A percentile compares a stretch with the other conserved stretches of the same genome.
These are phyloP conservation scores for Brassica cretica DNA, from an alignment of 345 rosid genomes.

Conservation along the genomic window DNA sequence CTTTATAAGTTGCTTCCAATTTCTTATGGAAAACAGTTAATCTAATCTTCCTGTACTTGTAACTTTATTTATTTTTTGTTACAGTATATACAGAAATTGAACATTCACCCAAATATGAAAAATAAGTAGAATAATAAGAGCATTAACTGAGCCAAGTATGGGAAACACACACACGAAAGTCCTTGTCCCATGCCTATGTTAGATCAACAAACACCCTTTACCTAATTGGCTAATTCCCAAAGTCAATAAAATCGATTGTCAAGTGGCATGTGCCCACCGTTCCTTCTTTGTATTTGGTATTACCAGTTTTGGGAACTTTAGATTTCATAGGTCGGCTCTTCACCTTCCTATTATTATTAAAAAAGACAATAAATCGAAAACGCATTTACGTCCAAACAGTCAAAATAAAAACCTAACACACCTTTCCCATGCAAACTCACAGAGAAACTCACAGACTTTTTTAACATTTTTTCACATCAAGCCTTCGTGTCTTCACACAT, in stretches of 20 bases:
- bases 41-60: background rate
- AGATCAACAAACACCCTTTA: conserved; percentile 36
- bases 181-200: conserved; percentile 27
- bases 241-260: conserved; percentile 28
- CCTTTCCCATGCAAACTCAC: conserved; percentile 41
- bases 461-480: conserved; percentile 14
- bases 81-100: background rate
- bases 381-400: conserved; percentile 42
- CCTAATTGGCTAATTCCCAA: conserved; percentile 18
- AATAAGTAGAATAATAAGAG: background rate
- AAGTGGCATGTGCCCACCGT: conserved; percentile 16
- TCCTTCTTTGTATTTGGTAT: conserved; percentile 24
- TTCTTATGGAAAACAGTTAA: background rate
- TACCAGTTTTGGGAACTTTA: conserved; percentile 28
- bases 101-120: background rate
- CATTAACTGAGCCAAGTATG: conserved; percentile 7
- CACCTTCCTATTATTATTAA: conserved; percentile 25
- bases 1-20: background rate
- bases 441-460: background rate
- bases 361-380: conserved; percentile 26
- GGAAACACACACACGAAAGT: conserved; percentile 34
- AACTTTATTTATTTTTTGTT: background rate
- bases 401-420: conserved; percentile 40
- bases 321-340: conserved; percentile 32
- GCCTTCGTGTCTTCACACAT: conserved; percentile 37